Conservation (phyloP, 2,329 filamentous ascomycete species). For the Trichophyton equinum region DNA sequence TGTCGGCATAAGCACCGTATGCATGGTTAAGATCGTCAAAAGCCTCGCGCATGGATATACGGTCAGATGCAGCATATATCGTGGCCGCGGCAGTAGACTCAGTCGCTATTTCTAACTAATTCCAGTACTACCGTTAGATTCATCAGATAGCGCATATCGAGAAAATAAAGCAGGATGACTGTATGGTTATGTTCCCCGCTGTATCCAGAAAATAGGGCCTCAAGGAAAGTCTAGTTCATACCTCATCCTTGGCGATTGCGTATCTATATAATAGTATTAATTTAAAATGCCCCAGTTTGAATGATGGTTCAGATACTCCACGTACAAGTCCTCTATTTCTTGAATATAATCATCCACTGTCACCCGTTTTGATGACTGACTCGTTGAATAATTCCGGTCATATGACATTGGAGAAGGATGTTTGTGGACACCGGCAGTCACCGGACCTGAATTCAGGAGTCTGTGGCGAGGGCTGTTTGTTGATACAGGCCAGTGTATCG, state of each 20-base stretch:
- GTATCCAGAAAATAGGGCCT: neutral
- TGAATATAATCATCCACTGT: slow-evolving; percentile 13
- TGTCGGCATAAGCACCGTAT: slow-evolving; percentile 25
- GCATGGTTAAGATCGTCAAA: slow-evolving; percentile 28
- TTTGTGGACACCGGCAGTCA: neutral
- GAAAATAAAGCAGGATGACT: neutral
- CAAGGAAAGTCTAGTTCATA: neutral
- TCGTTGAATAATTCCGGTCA: neutral
- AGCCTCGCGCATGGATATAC: slow-evolving; percentile 35
- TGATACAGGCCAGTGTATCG: neutral
- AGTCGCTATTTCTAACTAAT: slow-evolving; percentile 35
- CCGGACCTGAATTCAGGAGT: too few relatives aligned
- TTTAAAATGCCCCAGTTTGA: too few relatives aligned
- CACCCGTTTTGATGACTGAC: neutral
- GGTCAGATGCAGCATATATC: slow-evolving; percentile 36
- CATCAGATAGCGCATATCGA: neutral
- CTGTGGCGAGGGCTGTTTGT: neutral
- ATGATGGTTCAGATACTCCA: neutral
- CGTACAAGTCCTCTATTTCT: slow-evolving; percentile 14
- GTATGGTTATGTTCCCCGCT: neutral
- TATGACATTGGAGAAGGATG: neutral
- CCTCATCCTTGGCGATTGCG: slow-evolving; percentile 35
- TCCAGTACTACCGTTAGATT: neutral
- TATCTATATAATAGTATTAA: slow-evolving; percentile 22
- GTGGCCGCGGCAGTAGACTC: slow-evolving; percentile 35